Evolutionary conservation across 2,329 filamentous ascomycete species (phyloP).

Genomic region (Drechslerella dactyloides): DNA sequence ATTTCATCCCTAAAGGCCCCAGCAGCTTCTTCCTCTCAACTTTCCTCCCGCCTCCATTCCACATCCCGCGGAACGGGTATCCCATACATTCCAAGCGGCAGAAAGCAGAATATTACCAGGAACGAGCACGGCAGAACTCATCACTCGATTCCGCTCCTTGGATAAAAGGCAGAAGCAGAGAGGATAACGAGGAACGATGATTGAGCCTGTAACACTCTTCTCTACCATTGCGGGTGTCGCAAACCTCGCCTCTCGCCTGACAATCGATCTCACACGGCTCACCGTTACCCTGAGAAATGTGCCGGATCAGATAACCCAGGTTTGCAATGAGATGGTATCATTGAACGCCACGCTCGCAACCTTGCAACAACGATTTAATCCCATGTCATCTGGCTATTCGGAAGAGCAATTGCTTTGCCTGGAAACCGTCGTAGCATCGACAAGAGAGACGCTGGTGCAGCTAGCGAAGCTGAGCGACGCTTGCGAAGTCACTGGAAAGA

Average conservation of each 20-base stretch:
- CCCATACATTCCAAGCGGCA: conserved; percentile 34
- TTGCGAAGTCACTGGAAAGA: conserved; percentile 45
- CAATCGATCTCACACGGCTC: conserved; percentile 47
- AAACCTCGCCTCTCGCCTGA: conserved; percentile 47
- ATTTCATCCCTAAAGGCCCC: conserved; percentile 41
- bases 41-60: conserved; percentile 43
- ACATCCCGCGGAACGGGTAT: conserved; percentile 25
- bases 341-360: conserved; percentile 43
- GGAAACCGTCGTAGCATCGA: conserved; percentile 43
- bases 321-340: conserved; percentile 50
- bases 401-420: conserved; percentile 43
- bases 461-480: conserved; percentile 46
- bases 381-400: conserved; percentile 39
- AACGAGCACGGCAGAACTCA: conserved; percentile 16
- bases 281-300: conserved; percentile 49
- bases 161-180: conserved; percentile 19
- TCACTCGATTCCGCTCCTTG: conserved; percentile 6
- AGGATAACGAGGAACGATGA: conserved; percentile 20
- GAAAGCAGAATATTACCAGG: conserved; percentile 28
- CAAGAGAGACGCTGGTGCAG: conserved; percentile 39
- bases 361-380: conserved; percentile 47
- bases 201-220: conserved; percentile 48
- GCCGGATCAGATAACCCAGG: conserved; percentile 51
- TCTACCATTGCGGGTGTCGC: conserved; percentile 45
- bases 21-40: conserved; percentile 20